phyloP scores from a whole-genome alignment of 148 eudicot species.

The Spergularia marina region DNA sequence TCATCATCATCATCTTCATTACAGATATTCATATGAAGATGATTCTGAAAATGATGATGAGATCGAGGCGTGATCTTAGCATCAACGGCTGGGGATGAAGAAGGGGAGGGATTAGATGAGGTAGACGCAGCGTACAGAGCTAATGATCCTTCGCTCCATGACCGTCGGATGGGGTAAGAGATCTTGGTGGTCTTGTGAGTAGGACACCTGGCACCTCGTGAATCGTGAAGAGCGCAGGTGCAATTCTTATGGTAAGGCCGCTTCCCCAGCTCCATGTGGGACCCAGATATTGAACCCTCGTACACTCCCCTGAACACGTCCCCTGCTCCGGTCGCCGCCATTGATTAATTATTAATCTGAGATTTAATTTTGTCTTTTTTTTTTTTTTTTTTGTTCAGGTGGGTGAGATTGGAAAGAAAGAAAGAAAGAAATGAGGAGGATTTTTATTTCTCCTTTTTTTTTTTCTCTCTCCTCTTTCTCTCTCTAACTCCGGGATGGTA shows the following conservation, averaged over 20 bases:
- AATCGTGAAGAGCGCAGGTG: slow-evolving; percentile 21
- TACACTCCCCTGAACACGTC: slow-evolving; percentile 19
- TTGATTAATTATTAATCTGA: not conserved
- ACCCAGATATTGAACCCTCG: slow-evolving; percentile 16
- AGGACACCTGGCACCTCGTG: not conserved
- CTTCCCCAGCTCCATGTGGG: slow-evolving; percentile 16
- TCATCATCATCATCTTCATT: not conserved
- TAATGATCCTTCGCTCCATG: slow-evolving; percentile 24
- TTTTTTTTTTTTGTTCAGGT: too few species aligned
- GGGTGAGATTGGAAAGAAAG: not conserved
- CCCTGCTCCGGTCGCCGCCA: slow-evolving; percentile 11
- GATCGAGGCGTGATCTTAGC: too few species aligned
- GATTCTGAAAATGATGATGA: not conserved
- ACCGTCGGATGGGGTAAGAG: slow-evolving; percentile 44
- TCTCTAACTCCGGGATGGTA: not conserved
- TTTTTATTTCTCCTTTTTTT: too few species aligned
- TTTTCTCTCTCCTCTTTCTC: too few species aligned
- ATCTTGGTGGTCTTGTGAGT: slow-evolving; percentile 21
- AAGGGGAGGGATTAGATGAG: not conserved
- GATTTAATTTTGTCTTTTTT: too few species aligned
- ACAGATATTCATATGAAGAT: not conserved
- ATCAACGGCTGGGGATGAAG: slow-evolving; percentile 8
- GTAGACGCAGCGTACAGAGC: slow-evolving; percentile 15
- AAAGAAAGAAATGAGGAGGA: too few species aligned
- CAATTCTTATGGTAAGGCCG: slow-evolving; percentile 31